Conservation (phyloP, 352 stramenopile species). For the Achlya hypogyna region DNA sequence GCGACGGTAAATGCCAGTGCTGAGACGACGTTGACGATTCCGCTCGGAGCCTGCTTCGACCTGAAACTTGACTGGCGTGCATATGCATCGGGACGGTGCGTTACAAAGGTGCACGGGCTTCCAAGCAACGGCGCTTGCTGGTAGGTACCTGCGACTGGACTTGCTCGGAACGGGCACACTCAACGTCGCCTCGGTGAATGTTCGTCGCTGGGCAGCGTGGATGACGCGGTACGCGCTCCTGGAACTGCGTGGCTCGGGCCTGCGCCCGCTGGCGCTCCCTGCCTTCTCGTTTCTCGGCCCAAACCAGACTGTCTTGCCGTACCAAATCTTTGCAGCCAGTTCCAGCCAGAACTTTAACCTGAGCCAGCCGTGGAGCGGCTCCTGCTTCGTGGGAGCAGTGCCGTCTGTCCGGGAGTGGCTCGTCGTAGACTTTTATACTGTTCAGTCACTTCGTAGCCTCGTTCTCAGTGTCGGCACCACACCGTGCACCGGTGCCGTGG, state of each 20-base stretch:
- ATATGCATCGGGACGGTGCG: slow-evolving; percentile 7
- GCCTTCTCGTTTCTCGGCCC: slow-evolving; percentile 17
- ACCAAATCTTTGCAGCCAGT: slow-evolving; percentile 54
- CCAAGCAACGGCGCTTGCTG: neutral
- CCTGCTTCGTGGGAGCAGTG: slow-evolving; percentile 37
- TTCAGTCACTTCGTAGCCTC: slow-evolving; percentile 38
- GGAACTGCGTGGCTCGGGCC: slow-evolving; percentile 10
- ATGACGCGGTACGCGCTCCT: slow-evolving; percentile 8
- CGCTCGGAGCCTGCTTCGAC: neutral
- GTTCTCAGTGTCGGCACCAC: slow-evolving; percentile 37
- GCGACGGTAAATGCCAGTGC: neutral
- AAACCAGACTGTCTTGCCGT: slow-evolving; percentile 28
- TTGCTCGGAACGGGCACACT: slow-evolving; percentile 1
- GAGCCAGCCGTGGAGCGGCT: slow-evolving; percentile 23
- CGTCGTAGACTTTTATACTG: slow-evolving; percentile 36
- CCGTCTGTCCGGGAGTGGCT: slow-evolving; percentile 59
- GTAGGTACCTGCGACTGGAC: slow-evolving; percentile 15
- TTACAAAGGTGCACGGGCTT: neutral
- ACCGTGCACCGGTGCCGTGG: slow-evolving; percentile 31
- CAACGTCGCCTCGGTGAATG: neutral
- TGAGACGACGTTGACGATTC: neutral
- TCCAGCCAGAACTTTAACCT: slow-evolving; percentile 23
- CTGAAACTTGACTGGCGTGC: neutral
- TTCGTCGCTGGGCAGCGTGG: neutral
- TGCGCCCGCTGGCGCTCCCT: slow-evolving; percentile 21